A percentile compares a stretch with the other conserved stretches of the same genome.
These are phyloP conservation scores for Colletotrichum agaves DNA, from an alignment of 2,329 filamentous ascomycete species.

Conservation along the genomic window DNA sequence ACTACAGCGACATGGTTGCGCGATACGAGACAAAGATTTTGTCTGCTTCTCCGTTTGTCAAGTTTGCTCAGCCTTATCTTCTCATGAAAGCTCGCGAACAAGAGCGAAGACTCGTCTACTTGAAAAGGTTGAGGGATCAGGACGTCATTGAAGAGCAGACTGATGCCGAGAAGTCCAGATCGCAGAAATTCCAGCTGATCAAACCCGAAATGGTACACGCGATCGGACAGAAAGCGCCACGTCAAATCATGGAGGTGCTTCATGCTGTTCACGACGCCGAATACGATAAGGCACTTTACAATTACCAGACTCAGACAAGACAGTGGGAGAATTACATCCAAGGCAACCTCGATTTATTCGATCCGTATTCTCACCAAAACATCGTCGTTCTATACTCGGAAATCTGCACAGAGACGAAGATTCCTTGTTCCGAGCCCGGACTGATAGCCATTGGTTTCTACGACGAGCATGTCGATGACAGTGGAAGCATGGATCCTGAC, in stretches of 20 bases:
- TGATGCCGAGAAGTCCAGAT: slow-evolving; percentile 70
- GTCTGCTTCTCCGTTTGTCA: slow-evolving; percentile 95
- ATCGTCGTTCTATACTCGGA: slow-evolving; percentile 95
- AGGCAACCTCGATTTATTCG: slow-evolving; percentile 88
- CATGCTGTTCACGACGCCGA: slow-evolving; percentile 96
- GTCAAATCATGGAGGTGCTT: slow-evolving; percentile 90
- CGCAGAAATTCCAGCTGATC: slow-evolving; percentile 87
- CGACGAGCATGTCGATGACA: slow-evolving; percentile 79
- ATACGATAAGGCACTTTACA: slow-evolving; percentile 93
- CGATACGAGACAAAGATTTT: slow-evolving; percentile 93
- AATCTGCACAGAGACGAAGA: slow-evolving; percentile 92
- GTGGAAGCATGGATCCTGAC: slow-evolving; percentile 79
- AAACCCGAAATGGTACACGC: slow-evolving; percentile 95
- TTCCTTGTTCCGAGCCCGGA: slow-evolving; percentile 91
- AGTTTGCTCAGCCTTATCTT: slow-evolving; percentile 92
- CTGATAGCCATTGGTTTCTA: slow-evolving; percentile 94
- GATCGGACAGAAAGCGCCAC: slow-evolving; percentile 80
- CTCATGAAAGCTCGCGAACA: slow-evolving; percentile 92
- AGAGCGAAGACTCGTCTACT: slow-evolving; percentile 83
- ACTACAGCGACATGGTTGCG: slow-evolving; percentile 94
- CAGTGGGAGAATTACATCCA: slow-evolving; percentile 97
- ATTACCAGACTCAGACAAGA: slow-evolving; percentile 91
- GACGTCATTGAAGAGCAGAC: slow-evolving; percentile 67
- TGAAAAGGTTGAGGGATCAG: slow-evolving; percentile 86
- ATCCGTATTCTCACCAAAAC: slow-evolving; percentile 95